Base-by-base conservation (phyloP, 495 filamentous ascomycete genomes). In the Opeltia flavorubescens region DNA sequence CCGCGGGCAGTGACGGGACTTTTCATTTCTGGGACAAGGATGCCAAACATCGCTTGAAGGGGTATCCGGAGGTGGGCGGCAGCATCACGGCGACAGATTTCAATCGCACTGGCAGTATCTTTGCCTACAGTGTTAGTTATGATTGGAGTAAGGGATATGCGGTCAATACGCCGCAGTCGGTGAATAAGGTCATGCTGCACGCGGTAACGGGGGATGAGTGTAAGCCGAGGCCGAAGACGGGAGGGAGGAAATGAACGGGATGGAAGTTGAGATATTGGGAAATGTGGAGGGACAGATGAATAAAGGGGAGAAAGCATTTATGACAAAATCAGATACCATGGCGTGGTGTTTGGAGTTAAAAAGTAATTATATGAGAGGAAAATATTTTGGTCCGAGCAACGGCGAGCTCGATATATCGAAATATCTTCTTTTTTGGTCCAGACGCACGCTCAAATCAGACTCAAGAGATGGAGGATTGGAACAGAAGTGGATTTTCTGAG, bases 1-100 rank as follows among this genome's bases (percentile, higher is more conserved):
- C 89, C 2, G 84, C 87, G 24, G 89, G 89, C 38, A 76, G 73
- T 34, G 89, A 95, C 62, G 87, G 88, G 24, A 88, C 85, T 0
- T 91, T 91, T 67, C 80, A 86, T 62, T 86, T 85, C 68, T 88
- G 83, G 83, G 87, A 95, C 58, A 87, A 93, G 65, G 81, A 85
- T 49, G 80, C 84, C 46, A 91, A 93, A 60, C 80, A 86, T 60
- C 75, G 85, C 25, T 70, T 94, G 23, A 93, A 89, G 62, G 84
- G 84, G 12, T 94, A 89, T 58, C 86, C 87, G n/a, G 72, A 77
- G 29, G 83, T 86, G 12, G 83, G 84, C 17, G 86, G 82, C 5
- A 80, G 80, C 39, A 88, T 95, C 62, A 77, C 81, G 11, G 77
- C 80, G 29, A 84, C 80, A 8, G 77, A 69, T 5, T 95, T 95